Conservation (phyloP, 768 basidiomycete species). For the Boletus bicolor region DNA sequence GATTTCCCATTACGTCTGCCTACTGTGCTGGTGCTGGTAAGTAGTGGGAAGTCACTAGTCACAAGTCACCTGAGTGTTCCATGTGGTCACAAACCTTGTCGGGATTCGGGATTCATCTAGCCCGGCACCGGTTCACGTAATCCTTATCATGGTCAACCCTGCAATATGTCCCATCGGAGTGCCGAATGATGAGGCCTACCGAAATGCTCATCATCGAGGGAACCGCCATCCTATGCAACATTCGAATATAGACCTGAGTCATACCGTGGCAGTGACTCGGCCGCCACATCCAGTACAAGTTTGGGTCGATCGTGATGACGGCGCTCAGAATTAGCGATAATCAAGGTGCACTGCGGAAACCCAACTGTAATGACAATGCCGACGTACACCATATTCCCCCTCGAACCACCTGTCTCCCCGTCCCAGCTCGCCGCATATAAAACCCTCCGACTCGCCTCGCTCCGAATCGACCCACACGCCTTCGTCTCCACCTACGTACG, state of each 20-base stretch:
- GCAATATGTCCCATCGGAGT: background rate
- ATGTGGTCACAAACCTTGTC: no score
- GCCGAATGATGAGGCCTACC: background rate
- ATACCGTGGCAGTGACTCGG: no score
- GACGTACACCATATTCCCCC: constrained; percentile 16
- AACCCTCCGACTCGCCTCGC: constrained; percentile 20
- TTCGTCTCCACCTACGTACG: constrained; percentile 24
- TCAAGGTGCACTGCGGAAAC: background rate
- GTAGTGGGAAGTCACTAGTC: no score
- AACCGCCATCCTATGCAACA: background rate
- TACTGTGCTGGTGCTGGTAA: no score
- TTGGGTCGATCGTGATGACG: background rate
- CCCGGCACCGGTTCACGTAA: no score
- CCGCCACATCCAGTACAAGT: no score
- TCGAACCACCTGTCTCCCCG: constrained; percentile 12
- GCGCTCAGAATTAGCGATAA: no score
- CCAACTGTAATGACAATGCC: background rate
- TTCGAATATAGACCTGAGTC: background rate
- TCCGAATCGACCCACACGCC: constrained; percentile 20
- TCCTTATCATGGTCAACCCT: background rate
- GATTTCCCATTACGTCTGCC: no score
- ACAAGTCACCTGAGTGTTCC: no score
- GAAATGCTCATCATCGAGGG: background rate
- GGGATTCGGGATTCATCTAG: no score
- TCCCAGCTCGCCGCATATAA: constrained; percentile 26